These are phyloP conservation scores for Astrothelium subdiscretum DNA, from an alignment of 495 filamentous ascomycete genomes.

Conservation along the genomic window DNA sequence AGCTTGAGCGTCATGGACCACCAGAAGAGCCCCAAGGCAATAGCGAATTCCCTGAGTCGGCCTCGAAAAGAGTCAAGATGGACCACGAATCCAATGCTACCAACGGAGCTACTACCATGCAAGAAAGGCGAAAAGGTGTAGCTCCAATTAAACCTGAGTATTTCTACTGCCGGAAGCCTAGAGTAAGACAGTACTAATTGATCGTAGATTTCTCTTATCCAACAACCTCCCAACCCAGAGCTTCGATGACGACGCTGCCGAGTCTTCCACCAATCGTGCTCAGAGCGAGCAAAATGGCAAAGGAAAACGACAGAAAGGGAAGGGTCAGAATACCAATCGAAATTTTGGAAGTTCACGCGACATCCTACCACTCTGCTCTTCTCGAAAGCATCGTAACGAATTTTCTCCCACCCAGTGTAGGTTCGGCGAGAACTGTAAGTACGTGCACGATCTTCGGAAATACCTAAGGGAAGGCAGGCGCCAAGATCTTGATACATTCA, in stretches of 20 bases:
- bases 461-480: constrained; percentile 78
- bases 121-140: constrained; percentile 48
- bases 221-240: not conserved
- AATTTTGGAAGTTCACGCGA: constrained; percentile 77
- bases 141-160: constrained; percentile 81
- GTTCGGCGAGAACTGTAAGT: constrained; percentile 66
- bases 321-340: constrained; percentile 77
- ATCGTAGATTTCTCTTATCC: not conserved
- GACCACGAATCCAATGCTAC: constrained; percentile 24
- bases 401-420: constrained; percentile 62
- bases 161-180: constrained; percentile 17
- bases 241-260: constrained; percentile 28
- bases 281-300: constrained; percentile 26
- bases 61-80: constrained; percentile 49
- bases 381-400: constrained; percentile 51
- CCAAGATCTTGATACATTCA: constrained; percentile 61
- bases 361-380: constrained; percentile 64
- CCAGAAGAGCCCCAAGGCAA: not conserved
- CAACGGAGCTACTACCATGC: constrained; percentile 7
- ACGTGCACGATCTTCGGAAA: constrained; percentile 68
- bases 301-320: constrained; percentile 44
- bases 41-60: constrained; percentile 28
- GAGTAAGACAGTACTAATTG: constrained; percentile 3
- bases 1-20: constrained; percentile 14
- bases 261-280: constrained; percentile 23